A percentile compares a stretch with the other conserved stretches of the same genome.
Evolutionary conservation across 345 rosid species (phyloP).

Genomic region (Raphanus sativus): DNA sequence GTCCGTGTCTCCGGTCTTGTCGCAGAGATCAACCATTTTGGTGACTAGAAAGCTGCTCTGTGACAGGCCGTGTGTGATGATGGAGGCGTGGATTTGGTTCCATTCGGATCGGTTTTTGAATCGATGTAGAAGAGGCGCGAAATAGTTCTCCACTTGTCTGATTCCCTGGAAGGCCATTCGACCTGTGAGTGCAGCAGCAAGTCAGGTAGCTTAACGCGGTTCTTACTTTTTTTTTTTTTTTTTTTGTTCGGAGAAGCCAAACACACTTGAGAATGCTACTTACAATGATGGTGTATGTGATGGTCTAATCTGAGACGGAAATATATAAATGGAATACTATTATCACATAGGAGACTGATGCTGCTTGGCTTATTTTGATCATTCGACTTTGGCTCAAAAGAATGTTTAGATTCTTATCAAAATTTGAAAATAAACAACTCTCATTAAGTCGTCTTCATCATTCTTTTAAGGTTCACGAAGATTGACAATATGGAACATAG

Average conservation of each 20-base stretch:
- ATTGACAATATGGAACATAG: not conserved
- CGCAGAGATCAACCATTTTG: conserved; percentile 55
- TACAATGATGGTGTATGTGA: too few species aligned
- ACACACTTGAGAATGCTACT: too few species aligned
- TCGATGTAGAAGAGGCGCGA: conserved; percentile 43
- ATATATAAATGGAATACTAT: too few species aligned
- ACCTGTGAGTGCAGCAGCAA: not conserved
- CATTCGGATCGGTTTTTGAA: conserved; percentile 20
- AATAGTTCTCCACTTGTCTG: conserved; percentile 48
- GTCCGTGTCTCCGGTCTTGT: conserved; percentile 37
- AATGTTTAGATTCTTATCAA: not conserved
- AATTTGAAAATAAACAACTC: not conserved
- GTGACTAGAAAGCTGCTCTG: conserved; percentile 56
- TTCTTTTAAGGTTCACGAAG: not conserved
- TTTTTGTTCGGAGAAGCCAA: too few species aligned
- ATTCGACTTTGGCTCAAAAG: not conserved
- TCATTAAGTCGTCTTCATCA: not conserved
- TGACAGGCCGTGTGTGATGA: conserved; percentile 45
- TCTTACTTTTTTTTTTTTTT: too few species aligned
- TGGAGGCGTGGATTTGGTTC: conserved; percentile 49
- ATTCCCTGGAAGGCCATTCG: conserved; percentile 27
- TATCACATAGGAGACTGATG: too few species aligned
- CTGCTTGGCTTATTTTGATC: not conserved
- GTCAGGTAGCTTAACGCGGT: too few species aligned
- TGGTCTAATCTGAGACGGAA: too few species aligned